These are phyloP conservation scores for Malus hybrid DNA, from an alignment of 331 rosid species.

Conservation along the genomic window DNA sequence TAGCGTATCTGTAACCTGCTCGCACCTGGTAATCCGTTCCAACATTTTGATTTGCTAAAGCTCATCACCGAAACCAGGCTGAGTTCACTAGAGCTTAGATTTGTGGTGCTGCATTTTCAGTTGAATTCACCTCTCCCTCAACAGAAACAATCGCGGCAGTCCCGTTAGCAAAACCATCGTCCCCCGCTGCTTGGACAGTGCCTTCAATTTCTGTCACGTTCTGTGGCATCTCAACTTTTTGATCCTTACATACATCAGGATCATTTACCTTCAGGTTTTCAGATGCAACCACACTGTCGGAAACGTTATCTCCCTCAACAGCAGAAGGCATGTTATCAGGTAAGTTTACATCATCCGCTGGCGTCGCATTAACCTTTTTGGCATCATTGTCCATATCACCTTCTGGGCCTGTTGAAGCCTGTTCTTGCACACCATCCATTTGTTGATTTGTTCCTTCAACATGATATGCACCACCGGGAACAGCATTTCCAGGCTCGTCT, in stretches of 20 bases:
- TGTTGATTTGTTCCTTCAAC: slow-evolving; percentile 31
- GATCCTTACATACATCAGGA: slow-evolving; percentile 11
- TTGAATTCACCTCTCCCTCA: slow-evolving; percentile 4
- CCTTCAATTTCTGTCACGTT: slow-evolving; percentile 13
- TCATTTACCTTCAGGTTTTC: slow-evolving; percentile 12
- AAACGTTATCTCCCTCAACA: slow-evolving; percentile 13
- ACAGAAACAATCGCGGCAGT: slow-evolving; percentile 14
- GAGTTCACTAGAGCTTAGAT: slow-evolving; percentile 1
- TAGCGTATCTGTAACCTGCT: not conserved
- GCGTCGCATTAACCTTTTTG: slow-evolving; percentile 7
- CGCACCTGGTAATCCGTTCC: not conserved
- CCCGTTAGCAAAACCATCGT: slow-evolving; percentile 3
- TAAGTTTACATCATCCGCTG: slow-evolving; percentile 14
- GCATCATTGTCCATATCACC: slow-evolving; percentile 23
- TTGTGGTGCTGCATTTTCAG: slow-evolving; percentile 5
- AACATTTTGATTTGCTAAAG: not conserved
- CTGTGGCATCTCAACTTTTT: slow-evolving; percentile 13
- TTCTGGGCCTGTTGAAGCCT: slow-evolving; percentile 11
- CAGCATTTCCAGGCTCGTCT: slow-evolving; percentile 25
- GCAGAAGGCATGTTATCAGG: slow-evolving; percentile 19
- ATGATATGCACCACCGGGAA: slow-evolving; percentile 11
- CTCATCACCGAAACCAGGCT: slow-evolving; percentile 1
- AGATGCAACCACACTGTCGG: slow-evolving; percentile 11
- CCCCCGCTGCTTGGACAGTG: slow-evolving; percentile 13
- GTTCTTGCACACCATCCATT: slow-evolving; percentile 12